These are phyloP conservation scores for Neofusicoccum sp. DNA, from an alignment of 2,329 filamentous ascomycete genomes.

Conservation along the genomic window DNA sequence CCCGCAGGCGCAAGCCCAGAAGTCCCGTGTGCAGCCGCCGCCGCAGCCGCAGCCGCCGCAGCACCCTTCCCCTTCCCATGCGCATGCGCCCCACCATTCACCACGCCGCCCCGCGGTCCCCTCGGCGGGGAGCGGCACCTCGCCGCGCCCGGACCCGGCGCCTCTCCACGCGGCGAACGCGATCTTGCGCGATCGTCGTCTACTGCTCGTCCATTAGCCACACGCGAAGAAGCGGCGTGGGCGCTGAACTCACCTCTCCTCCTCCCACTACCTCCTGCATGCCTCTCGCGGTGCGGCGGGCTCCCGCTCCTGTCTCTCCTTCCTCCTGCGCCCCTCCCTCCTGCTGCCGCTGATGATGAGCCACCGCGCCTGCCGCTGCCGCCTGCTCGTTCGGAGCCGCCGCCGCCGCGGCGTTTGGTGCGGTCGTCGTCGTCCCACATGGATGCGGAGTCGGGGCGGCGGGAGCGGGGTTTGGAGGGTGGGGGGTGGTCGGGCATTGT, in stretches of 20 bases:
- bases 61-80: no score
- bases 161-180: not conserved
- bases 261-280: not conserved
- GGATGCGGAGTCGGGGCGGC: slow-evolving; percentile 19
- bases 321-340: slow-evolving; percentile 13
- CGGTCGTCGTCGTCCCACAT: slow-evolving; percentile 21
- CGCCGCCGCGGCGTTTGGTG: not conserved
- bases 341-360: slow-evolving; percentile 26
- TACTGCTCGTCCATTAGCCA: not conserved
- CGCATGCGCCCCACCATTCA: not conserved
- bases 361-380: slow-evolving; percentile 23
- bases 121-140: slow-evolving; percentile 13
- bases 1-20: not conserved
- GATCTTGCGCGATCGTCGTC: not conserved
- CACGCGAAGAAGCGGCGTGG: not conserved
- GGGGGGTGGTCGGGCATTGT: slow-evolving; percentile 20
- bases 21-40: not conserved
- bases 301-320: slow-evolving; percentile 24
- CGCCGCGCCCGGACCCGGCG: not conserved
- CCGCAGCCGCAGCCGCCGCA: not conserved
- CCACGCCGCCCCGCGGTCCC: not conserved
- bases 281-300: slow-evolving; percentile 12
- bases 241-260: not conserved
- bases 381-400: not conserved
- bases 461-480: slow-evolving; percentile 18